phyloP scores from a whole-genome alignment of 1,139 yeast species.

The Zygoascus sp. region DNA sequence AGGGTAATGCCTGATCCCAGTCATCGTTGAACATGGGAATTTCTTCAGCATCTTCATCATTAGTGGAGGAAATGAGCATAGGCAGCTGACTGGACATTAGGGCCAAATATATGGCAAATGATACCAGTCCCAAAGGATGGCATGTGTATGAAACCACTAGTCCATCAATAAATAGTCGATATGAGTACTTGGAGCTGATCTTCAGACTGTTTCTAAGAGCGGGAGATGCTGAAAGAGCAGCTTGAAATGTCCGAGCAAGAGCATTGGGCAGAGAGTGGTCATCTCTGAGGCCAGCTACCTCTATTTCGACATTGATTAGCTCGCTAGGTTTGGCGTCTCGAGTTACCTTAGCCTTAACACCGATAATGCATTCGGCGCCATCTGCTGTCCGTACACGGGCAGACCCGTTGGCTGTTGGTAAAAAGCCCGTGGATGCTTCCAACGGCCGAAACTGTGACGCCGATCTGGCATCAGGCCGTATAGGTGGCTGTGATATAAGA shows the following conservation, averaged over 20 bases:
- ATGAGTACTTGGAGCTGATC: conserved; percentile 70
- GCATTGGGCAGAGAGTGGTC: conserved; percentile 35
- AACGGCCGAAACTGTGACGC: conserved; percentile 75
- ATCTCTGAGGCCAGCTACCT: conserved; percentile 41
- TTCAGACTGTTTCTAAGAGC: conserved; percentile 49
- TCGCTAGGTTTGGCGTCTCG: conserved; percentile 39
- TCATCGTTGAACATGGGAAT: conserved; percentile 89
- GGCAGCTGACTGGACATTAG: conserved; percentile 76
- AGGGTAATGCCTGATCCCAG: conserved; percentile 57
- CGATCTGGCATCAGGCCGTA: conserved; percentile 79
- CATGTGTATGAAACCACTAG: conserved; percentile 63
- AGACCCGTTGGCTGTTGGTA: conserved; percentile 88
- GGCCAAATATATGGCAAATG: conserved; percentile 77
- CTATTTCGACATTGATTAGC: conserved; percentile 71
- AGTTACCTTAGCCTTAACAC: conserved; percentile 84
- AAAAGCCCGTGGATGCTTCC: conserved; percentile 73
- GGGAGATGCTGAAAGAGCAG: conserved; percentile 31
- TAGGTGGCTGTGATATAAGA: conserved; percentile 53
- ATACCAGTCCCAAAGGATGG: conserved; percentile 73
- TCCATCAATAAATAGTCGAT: conserved; percentile 72
- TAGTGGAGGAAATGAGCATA: conserved; percentile 58
- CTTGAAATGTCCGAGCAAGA: conserved; percentile 42
- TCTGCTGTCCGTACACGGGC: conserved; percentile 80
- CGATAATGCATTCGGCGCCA: conserved; percentile 89
- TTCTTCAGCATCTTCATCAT: conserved; percentile 58